These are phyloP conservation scores for Nemania sp. DNA, from an alignment of 2,329 filamentous ascomycete genomes.

Conservation along the genomic window DNA sequence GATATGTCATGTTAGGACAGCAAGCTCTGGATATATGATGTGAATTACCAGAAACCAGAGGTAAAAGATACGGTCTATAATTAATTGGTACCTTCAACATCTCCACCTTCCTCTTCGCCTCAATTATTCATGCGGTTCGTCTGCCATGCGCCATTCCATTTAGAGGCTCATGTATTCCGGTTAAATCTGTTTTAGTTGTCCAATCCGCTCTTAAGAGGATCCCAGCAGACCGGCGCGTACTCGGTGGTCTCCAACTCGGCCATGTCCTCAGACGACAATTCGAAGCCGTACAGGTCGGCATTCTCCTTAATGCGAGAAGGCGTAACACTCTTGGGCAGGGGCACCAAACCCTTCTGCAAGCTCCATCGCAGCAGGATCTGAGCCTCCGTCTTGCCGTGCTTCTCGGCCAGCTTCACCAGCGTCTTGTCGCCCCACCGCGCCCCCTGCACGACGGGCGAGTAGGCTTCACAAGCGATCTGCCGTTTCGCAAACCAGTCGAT, in stretches of 20 bases:
- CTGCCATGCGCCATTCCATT: neutral
- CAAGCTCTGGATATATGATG: neutral
- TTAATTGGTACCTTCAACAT: no score
- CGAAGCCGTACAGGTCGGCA: slow-evolving; percentile 57
- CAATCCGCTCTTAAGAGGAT: slow-evolving; percentile 54
- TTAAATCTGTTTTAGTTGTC: slow-evolving; percentile 39
- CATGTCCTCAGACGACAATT: slow-evolving; percentile 57
- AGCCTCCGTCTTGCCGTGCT: slow-evolving; percentile 72
- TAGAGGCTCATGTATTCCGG: neutral
- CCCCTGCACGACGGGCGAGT: slow-evolving; percentile 65
- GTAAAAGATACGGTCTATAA: no score
- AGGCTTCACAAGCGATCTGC: slow-evolving; percentile 65
- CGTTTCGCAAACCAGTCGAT: slow-evolving; percentile 72
- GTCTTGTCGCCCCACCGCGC: slow-evolving; percentile 71
- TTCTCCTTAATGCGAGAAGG: slow-evolving; percentile 69
- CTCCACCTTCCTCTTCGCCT: no score
- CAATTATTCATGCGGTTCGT: no score
- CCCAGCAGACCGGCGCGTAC: slow-evolving; percentile 60
- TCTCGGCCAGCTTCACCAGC: slow-evolving; percentile 66
- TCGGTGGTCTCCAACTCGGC: slow-evolving; percentile 52
- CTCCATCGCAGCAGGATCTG: slow-evolving; percentile 83
- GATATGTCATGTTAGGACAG: neutral
- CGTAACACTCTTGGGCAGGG: slow-evolving; percentile 74
- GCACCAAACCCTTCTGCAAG: slow-evolving; percentile 75
- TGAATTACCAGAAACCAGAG: no score